Percentiles rank a stretch among this genome's conserved stretches.
These are phyloP conservation scores for Neurospora sp. DNA, from an alignment of 495 filamentous ascomycete species.

Conservation along the genomic window DNA sequence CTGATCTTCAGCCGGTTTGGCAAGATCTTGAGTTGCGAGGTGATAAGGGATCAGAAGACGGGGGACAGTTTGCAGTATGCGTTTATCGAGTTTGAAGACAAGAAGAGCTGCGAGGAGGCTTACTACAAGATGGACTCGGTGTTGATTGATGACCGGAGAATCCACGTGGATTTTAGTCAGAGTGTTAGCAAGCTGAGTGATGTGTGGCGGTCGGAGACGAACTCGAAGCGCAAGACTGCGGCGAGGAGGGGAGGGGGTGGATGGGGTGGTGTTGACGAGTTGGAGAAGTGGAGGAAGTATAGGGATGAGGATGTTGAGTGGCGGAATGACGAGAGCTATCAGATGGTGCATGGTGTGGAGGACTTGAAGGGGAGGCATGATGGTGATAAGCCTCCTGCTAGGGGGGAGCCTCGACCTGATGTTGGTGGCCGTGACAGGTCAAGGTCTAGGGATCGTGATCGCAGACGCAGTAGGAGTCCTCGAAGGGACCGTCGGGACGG, in stretches of 20 bases:
- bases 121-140: conserved; percentile 99
- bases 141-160: conserved; percentile 92
- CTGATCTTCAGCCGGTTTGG: conserved; percentile 96
- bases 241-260: conserved; percentile 56
- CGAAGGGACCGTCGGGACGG: conserved; percentile 4
- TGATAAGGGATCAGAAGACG: conserved; percentile 89
- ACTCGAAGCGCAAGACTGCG: conserved; percentile 61
- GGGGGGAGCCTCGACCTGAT: not conserved
- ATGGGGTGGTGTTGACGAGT: conserved; percentile 76
- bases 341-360: conserved; percentile 77
- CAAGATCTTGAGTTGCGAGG: conserved; percentile 88
- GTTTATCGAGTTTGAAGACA: conserved; percentile 93
- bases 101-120: conserved; percentile 85
- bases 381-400: conserved; percentile 12
- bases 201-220: conserved; percentile 80
- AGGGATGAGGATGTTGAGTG: conserved; percentile 51
- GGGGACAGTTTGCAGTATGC: conserved; percentile 95
- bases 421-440: conserved; percentile 6
- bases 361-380: conserved; percentile 43
- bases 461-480: conserved; percentile 3
- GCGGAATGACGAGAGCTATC: conserved; percentile 46
- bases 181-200: conserved; percentile 89
- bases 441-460: conserved; percentile 8
- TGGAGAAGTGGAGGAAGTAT: conserved; percentile 90
- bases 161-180: conserved; percentile 98